Percentiles rank a stretch among this genome's conserved stretches.
Evolutionary conservation across 257 asterid species (phyloP).

Genomic region (Phtheirospermum japonicum): DNA sequence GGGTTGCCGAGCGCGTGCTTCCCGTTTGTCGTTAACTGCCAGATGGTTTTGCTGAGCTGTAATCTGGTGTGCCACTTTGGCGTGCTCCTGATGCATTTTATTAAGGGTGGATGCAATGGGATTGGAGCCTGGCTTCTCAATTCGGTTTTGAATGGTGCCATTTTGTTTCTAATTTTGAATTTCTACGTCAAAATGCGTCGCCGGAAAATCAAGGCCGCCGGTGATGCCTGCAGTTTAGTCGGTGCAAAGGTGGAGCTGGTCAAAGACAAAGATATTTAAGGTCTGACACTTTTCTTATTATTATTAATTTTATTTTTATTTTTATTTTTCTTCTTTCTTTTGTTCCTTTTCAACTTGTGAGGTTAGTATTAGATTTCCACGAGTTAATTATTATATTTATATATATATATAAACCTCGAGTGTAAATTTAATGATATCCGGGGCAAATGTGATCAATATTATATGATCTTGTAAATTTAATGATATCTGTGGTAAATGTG

Average conservation of each 20-base stretch:
- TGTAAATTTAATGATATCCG: too few species aligned
- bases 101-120: conserved; percentile 88
- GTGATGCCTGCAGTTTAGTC: not conserved
- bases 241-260: conserved; percentile 24
- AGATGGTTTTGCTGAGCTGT: conserved; percentile 53
- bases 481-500: too few species aligned
- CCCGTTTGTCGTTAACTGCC: conserved; percentile 74
- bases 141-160: conserved; percentile 69
- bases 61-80: conserved; percentile 72
- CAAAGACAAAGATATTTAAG: conserved; percentile 38
- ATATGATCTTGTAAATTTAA: too few species aligned
- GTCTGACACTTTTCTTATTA: not conserved
- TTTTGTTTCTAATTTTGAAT: conserved; percentile 58
- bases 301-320: too few species aligned
- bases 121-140: conserved; percentile 88
- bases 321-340: too few species aligned
- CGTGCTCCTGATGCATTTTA: conserved; percentile 56
- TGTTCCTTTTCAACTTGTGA: too few species aligned
- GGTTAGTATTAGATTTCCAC: too few species aligned
- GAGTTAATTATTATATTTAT: too few species aligned
- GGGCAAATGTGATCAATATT: too few species aligned
- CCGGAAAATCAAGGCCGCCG: conserved; percentile 27
- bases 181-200: conserved; percentile 56
- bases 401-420: too few species aligned
- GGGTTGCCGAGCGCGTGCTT: conserved; percentile 74